Conservation (phyloP, 768 basidiomycete genomes). For the Suillus subalutaceus region DNA sequence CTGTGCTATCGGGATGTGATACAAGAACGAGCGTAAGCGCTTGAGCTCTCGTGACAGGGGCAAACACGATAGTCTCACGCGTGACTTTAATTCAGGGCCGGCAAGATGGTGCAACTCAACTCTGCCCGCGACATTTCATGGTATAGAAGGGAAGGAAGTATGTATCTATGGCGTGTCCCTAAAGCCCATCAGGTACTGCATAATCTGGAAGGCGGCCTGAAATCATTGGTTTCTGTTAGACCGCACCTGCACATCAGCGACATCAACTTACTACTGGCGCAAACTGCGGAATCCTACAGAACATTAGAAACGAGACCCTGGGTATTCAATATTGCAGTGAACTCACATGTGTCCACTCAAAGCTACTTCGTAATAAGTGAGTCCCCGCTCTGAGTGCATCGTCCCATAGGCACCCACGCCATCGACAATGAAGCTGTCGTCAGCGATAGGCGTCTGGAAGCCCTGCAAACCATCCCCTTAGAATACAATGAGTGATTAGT, state of each 20-base stretch:
- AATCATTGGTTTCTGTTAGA: neutral
- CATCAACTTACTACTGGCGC: constrained; percentile 53
- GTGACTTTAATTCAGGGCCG: neutral
- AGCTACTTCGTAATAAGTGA: constrained; percentile 67
- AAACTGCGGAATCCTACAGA: constrained; percentile 54
- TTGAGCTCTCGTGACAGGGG: neutral
- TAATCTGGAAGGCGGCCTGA: constrained; percentile 64
- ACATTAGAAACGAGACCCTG: neutral
- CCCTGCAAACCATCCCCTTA: constrained; percentile 47
- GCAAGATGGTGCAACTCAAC: neutral
- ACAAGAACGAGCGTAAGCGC: neutral
- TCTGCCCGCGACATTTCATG: neutral
- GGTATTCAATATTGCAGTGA: neutral
- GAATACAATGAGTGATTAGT: constrained; percentile 8
- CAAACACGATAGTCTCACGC: neutral
- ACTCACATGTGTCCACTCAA: constrained; percentile 70
- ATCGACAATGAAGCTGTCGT: constrained; percentile 72
- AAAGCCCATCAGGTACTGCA: constrained; percentile 65
- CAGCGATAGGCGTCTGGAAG: constrained; percentile 67
- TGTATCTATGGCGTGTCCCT: constrained; percentile 44
- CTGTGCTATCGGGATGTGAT: neutral
- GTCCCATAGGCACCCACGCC: constrained; percentile 72
- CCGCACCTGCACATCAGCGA: neutral
- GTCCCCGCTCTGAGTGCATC: constrained; percentile 64
- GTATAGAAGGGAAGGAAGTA: neutral